Percentiles rank a stretch among this genome's conserved stretches.
Evolutionary conservation across 345 rosid species (phyloP).

Genomic region (Acer yangbiense): DNA sequence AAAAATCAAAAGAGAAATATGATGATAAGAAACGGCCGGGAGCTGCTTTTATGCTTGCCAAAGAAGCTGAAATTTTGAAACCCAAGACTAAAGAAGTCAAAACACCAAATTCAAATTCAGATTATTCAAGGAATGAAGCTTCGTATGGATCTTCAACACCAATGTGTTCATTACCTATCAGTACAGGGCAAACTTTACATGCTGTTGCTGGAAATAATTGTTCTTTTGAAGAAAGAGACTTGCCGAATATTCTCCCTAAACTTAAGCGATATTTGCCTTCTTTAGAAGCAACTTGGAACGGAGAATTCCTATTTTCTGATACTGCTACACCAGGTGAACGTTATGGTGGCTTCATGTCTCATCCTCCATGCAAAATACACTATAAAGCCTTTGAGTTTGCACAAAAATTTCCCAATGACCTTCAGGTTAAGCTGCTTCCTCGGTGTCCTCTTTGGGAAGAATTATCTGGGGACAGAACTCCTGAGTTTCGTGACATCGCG

Average conservation of each 20-base stretch:
- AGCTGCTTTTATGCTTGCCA: conserved; percentile 4
- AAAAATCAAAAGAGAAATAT: conserved; percentile 22
- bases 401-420: conserved; percentile 43
- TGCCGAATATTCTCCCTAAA: conserved; percentile 21
- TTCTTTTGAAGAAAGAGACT: conserved; percentile 27
- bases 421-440: conserved; percentile 54
- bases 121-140: background rate
- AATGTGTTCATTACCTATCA: background rate
- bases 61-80: background rate
- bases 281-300: conserved; percentile 52
- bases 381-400: conserved; percentile 46
- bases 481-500: conserved; percentile 47
- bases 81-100: background rate
- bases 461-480: conserved; percentile 33
- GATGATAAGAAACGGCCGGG: background rate
- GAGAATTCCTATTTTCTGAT: conserved; percentile 46
- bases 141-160: background rate
- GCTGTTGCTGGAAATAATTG: conserved; percentile 29
- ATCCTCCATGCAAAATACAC: conserved; percentile 42
- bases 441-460: conserved; percentile 23
- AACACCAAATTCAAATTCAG: background rate
- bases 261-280: conserved; percentile 40
- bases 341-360: conserved; percentile 53
- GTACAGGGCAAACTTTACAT: conserved; percentile 24
- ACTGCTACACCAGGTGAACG: conserved; percentile 28